phyloP scores from a whole-genome alignment of 805 yeast genomes.

The Millerozyma acaciae region DNA sequence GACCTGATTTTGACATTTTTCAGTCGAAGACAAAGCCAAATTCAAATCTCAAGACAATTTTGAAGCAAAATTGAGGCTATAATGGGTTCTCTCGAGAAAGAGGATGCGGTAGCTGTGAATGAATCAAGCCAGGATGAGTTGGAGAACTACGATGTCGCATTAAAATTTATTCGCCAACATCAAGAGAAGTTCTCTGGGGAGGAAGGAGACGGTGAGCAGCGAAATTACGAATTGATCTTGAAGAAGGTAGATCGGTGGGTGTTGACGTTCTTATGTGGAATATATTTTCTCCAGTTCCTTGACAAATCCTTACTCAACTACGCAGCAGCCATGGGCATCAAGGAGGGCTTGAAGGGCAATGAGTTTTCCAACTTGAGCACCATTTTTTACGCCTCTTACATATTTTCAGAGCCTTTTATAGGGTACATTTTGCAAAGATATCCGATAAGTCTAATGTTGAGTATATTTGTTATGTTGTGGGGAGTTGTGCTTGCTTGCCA shows the following conservation, averaged over 20 bases:
- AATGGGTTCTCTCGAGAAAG: too few relatives aligned
- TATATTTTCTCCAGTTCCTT: constrained; percentile 54
- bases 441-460: constrained; percentile 51
- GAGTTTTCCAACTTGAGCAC: constrained; percentile 53
- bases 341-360: constrained; percentile 40
- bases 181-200: too few relatives aligned
- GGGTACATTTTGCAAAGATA: constrained; percentile 40
- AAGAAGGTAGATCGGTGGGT: constrained; percentile 48
- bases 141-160: too few relatives aligned
- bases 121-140: too few relatives aligned
- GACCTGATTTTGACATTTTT: too few relatives aligned
- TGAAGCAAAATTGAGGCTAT: too few relatives aligned
- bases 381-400: constrained; percentile 50
- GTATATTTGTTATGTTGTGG: constrained; percentile 48
- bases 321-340: constrained; percentile 65
- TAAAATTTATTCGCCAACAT: too few relatives aligned
- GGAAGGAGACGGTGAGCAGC: too few relatives aligned
- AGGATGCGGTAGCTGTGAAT: too few relatives aligned
- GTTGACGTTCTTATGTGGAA: constrained; percentile 47
- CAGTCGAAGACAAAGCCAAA: too few relatives aligned
- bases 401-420: constrained; percentile 50
- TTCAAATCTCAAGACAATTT: too few relatives aligned
- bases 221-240: too few relatives aligned
- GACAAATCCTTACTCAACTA: constrained; percentile 59
- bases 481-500: constrained; percentile 50